Evolutionary conservation across 2,329 filamentous ascomycete genomes (phyloP).

Genomic region (Fusarium keratoplasticum): DNA sequence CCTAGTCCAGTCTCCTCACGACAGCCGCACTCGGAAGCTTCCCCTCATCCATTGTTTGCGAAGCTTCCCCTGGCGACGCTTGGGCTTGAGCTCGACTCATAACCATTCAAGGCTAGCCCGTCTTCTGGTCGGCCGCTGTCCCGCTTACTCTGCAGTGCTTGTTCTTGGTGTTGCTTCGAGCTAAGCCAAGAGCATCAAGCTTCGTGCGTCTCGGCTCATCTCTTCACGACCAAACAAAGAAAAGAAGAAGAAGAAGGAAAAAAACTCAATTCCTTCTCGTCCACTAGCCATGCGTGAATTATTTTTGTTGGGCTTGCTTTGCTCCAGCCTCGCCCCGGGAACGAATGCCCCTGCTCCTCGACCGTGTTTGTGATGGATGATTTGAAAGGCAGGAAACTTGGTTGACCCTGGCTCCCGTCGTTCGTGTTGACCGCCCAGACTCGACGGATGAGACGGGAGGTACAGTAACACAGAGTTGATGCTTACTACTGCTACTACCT

Average conservation of each 20-base stretch:
- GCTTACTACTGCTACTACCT: neutral
- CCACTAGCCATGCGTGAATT: conserved; percentile 19
- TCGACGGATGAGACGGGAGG: neutral
- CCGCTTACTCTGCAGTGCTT: conserved; percentile 3
- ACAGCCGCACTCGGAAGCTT: conserved; percentile 29
- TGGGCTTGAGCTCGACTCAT: conserved; percentile 15
- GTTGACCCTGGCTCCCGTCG: conserved; percentile 14
- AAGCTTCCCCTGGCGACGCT: conserved; percentile 28
- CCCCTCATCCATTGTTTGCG: conserved; percentile 10
- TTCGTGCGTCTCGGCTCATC: neutral
- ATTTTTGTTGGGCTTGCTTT: conserved; percentile 26
- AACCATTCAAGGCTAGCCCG: conserved; percentile 30
- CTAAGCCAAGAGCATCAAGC: conserved; percentile 32
- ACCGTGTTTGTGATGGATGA: neutral
- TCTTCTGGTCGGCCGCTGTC: conserved; percentile 24
- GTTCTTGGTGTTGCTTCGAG: conserved; percentile 15
- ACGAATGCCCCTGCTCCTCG: neutral
- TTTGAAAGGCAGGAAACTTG: conserved; percentile 16
- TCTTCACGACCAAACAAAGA: conserved; percentile 6
- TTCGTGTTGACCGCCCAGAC: conserved; percentile 31
- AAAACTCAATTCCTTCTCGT: conserved; percentile 34
- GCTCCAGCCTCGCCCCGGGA: neutral
- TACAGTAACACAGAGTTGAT: conserved; percentile 5
- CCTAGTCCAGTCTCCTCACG: neutral
- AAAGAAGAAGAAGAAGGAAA: neutral